Evolutionary conservation across 805 yeast species (phyloP), one percentile per base, ranked within the genome.

Genomic region (Wickerhamomyces queroliae): DNA sequence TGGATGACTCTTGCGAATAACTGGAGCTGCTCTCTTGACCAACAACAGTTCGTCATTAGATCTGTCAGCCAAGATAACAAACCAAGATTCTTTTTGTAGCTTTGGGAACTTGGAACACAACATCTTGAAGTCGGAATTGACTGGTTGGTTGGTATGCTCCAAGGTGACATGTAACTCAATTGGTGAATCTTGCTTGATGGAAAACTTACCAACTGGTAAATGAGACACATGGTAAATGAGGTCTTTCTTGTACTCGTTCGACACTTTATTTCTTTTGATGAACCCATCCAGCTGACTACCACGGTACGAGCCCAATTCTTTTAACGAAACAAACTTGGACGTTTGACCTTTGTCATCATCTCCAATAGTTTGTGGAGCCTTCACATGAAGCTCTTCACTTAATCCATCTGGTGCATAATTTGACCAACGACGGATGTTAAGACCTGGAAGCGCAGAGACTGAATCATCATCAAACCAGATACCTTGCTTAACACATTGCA

Each of bases 11-110:
- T 46, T 46, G 7, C 31, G 47, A 12, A 58, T 50, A 36, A 58
- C 67, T 3, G 93, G 93, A 20, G 84, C 80, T 5, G 88, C 83
- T 52, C 98, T 76, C 53, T 86, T 87, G 33, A 91, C 64, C 31
- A 82, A 68, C 28, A 73, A 60, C 21, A 91, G 56, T 51, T 80
- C 85, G 33, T 72, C 72, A 3, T 60, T 65, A 7, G 64, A 61
- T 21, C 62, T 61, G 45, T 79, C 77, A 44, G 74, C 64, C 9
- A 80, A 49, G 35, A 91, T 74, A 9, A 80, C 73, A 58, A 91
- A 87, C 98, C 99, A 93, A 0, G 95, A 78, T 57, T 93, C 98
- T 53, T 88, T 81, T 61, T 93, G 99, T 2, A 80, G 68, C 60
- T 93, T 91, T 33, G 96, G 95, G 64, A 86, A 93, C 50, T 75